Conservation (phyloP, 768 basidiomycete species). For the Tubosaeta sp. region DNA sequence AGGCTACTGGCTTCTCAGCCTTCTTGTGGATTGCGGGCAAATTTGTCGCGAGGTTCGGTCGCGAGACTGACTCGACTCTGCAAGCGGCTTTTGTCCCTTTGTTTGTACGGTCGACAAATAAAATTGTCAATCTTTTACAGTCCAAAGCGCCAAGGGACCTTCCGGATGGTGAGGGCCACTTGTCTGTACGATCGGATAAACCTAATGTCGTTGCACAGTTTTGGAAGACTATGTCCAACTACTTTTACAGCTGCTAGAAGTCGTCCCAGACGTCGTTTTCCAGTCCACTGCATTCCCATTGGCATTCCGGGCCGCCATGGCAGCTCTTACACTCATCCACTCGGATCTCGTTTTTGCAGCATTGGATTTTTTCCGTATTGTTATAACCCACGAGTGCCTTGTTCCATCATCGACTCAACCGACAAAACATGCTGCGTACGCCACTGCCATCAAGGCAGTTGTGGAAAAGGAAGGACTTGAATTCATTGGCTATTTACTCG, state of each 20-base stretch:
- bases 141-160: conserved; percentile 66
- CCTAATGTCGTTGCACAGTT: conserved; percentile 45
- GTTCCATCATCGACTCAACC: conserved; percentile 44
- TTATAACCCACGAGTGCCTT: conserved; percentile 74
- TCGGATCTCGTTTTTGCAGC: conserved; percentile 78
- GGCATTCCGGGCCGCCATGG: conserved; percentile 72
- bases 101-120: conserved; percentile 74
- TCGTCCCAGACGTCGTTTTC: conserved; percentile 74
- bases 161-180: conserved; percentile 76
- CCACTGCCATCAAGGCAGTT: conserved; percentile 53
- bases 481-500: conserved; percentile 63
- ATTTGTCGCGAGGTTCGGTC: conserved; percentile 70
- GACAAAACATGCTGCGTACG: conserved; percentile 60
- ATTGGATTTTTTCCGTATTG: conserved; percentile 72
- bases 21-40: conserved; percentile 96
- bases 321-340: conserved; percentile 77
- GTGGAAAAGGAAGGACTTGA: conserved; percentile 70
- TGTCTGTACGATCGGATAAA: not conserved
- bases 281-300: conserved; percentile 71
- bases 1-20: conserved; percentile 73
- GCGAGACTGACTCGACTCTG: conserved; percentile 53
- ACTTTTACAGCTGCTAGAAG: conserved; percentile 61
- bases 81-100: conserved; percentile 54
- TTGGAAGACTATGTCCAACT: conserved; percentile 92
- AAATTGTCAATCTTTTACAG: conserved; percentile 64